phyloP scores from a whole-genome alignment of 176 grass and related monocot genomes.

The Oropetium thomaeum region DNA sequence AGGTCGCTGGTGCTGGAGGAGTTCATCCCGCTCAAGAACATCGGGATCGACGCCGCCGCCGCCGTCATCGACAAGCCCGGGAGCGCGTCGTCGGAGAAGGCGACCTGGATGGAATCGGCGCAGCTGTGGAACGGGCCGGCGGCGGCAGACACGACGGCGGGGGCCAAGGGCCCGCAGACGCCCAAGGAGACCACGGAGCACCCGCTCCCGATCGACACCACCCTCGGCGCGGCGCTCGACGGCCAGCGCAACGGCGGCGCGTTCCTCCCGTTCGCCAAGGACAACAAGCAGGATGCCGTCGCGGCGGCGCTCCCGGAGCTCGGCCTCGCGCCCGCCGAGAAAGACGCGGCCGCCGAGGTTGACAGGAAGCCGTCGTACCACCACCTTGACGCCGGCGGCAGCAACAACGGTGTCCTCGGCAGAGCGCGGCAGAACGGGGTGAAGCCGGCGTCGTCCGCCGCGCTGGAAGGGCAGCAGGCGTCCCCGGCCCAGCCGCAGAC shows the following conservation, averaged over 20 bases:
- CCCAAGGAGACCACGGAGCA: constrained; percentile 55
- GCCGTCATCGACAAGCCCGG: constrained; percentile 31
- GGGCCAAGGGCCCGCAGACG: constrained; percentile 47
- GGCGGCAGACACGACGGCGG: constrained; percentile 24
- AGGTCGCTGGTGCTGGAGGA: constrained; percentile 78
- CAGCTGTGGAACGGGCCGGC: constrained; percentile 80
- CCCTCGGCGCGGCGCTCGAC: constrained; percentile 39
- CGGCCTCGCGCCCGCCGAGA: constrained; percentile 65
- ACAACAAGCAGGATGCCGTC: constrained; percentile 50
- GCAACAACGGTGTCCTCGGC: constrained; percentile 11
- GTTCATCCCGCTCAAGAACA: constrained; percentile 83
- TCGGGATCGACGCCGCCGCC: constrained; percentile 65
- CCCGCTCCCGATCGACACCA: constrained; percentile 48
- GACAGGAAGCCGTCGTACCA: constrained; percentile 47
- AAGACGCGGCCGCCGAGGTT: constrained; percentile 22
- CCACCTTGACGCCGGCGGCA: constrained; percentile 20
- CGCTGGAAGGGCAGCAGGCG: constrained; percentile 38
- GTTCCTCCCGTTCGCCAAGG: constrained; percentile 89
- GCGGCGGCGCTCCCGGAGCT: constrained; percentile 50
- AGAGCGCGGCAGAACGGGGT: constrained; percentile 44
- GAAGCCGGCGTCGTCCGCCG: constrained; percentile 24
- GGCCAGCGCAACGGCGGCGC: constrained; percentile 64
- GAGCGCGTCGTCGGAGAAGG: constrained; percentile 70
- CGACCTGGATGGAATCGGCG: constrained; percentile 95
- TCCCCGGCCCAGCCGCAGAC: constrained; percentile 34